These are phyloP conservation scores for Sporisorium reilianum DNA, from an alignment of 1,284 basidiomycete species.

Conservation along the genomic window DNA sequence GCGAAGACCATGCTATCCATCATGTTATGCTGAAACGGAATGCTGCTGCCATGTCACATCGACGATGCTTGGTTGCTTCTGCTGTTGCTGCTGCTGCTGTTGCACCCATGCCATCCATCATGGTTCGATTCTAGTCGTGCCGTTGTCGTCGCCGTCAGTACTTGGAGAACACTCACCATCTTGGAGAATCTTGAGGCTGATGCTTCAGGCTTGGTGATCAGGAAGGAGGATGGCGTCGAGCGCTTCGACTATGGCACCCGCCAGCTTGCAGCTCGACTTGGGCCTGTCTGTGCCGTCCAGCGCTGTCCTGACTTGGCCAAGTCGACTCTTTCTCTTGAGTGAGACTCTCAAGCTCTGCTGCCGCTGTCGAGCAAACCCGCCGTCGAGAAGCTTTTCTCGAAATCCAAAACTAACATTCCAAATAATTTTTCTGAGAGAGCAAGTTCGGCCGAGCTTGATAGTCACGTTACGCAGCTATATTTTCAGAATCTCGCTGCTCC, in stretches of 20 bases:
- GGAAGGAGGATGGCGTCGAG: conserved; percentile 39
- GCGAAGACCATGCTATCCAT: neutral
- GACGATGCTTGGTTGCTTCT: neutral
- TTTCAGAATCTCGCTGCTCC: neutral
- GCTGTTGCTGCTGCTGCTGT: conserved; percentile 1
- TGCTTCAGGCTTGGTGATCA: conserved; percentile 55
- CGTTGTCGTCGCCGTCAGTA: conserved; percentile 6
- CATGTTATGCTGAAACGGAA: neutral
- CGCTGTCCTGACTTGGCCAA: no score
- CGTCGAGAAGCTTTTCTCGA: neutral
- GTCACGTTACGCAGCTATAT: neutral
- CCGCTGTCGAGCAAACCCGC: neutral
- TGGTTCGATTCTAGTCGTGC: no score
- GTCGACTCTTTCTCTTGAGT: neutral
- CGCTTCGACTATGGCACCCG: conserved; percentile 15
- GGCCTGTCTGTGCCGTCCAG: neutral
- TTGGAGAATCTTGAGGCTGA: conserved; percentile 52
- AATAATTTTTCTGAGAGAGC: neutral
- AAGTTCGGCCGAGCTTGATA: conserved; percentile 6
- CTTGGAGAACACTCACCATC: conserved; percentile 39
- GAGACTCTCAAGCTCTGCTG: neutral
- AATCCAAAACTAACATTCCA: conserved; percentile 10
- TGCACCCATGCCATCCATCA: no score
- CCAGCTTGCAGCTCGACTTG: neutral
- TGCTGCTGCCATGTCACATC: neutral